A percentile compares a stretch with the other conserved stretches of the same genome.
Evolutionary conservation across 306 rosid genomes (phyloP).

Genomic region (Cercis canadensis): DNA sequence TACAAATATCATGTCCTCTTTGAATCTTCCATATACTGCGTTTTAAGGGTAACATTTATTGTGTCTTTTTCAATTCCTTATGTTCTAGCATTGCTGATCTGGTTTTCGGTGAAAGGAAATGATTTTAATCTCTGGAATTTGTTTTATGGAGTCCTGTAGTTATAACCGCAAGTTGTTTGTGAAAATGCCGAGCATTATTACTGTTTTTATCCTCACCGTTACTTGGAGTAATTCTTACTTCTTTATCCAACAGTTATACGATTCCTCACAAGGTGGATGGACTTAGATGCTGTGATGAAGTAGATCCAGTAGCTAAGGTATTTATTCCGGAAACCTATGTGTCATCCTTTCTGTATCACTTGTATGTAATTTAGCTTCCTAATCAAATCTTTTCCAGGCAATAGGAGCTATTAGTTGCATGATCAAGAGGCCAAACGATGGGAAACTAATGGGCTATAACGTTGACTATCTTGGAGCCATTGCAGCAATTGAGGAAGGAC

Average conservation of each 20-base stretch:
- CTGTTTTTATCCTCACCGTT: background rate
- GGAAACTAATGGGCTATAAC: conserved; percentile 63
- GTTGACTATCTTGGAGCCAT: conserved; percentile 74
- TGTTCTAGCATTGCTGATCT: no score
- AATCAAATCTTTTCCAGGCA: conserved; percentile 39
- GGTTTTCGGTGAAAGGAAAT: no score
- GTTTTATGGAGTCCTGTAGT: background rate
- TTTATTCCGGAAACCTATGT: background rate
- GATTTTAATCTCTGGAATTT: background rate
- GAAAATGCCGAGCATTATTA: background rate
- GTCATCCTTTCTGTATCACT: background rate
- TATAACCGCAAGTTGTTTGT: background rate
- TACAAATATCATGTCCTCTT: conserved; percentile 16
- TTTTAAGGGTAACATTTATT: no score
- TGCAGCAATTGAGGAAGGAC: conserved; percentile 69
- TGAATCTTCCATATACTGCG: no score
- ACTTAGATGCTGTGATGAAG: conserved; percentile 61
- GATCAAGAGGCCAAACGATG: conserved; percentile 60
- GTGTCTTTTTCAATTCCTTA: no score
- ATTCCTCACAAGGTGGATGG: conserved; percentile 74
- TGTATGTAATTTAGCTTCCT: background rate
- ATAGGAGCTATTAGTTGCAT: conserved; percentile 81
- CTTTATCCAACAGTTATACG: conserved; percentile 48
- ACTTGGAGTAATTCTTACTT: background rate
- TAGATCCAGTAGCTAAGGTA: conserved; percentile 69